These are phyloP conservation scores for Trichoderma sp. DNA, from an alignment of 2,329 filamentous ascomycete species.

Conservation along the genomic window DNA sequence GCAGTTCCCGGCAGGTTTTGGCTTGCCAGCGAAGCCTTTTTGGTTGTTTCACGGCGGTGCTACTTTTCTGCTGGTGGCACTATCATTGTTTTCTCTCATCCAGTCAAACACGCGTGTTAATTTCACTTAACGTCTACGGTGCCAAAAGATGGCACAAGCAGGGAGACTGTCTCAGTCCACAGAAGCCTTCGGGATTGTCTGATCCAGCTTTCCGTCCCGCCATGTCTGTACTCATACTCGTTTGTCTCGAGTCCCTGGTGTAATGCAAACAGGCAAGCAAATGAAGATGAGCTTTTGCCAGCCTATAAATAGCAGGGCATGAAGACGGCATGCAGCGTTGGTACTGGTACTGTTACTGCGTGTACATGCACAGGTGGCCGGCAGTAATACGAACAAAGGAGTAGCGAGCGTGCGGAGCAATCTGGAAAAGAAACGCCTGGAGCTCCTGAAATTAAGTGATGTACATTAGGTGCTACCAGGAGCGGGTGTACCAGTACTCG, in stretches of 20 bases:
- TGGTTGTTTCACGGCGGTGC: slow-evolving; percentile 12
- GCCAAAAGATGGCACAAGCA: not conserved
- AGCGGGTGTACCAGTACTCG: not conserved
- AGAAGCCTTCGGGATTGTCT: not conserved
- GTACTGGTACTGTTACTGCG: not conserved
- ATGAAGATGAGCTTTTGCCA: slow-evolving; percentile 2
- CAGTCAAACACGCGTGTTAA: not conserved
- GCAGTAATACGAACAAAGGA: slow-evolving; percentile 16
- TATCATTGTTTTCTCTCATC: not conserved
- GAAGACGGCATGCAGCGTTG: not conserved
- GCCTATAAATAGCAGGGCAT: slow-evolving; percentile 12
- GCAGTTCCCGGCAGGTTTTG: not conserved
- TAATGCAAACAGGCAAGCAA: slow-evolving; percentile 1
- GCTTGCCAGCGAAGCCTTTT: not conserved
- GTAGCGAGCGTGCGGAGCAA: slow-evolving; percentile 7
- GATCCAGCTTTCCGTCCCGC: not conserved
- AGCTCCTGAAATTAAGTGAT: slow-evolving; percentile 23
- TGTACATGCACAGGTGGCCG: not conserved
- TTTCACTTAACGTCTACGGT: not conserved
- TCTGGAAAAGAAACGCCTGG: slow-evolving; percentile 3
- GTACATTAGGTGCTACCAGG: not conserved
- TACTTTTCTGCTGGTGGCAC: not conserved
- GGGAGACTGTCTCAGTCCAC: not conserved
- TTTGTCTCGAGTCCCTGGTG: not conserved
- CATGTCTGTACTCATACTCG: not conserved